Evolutionary conservation across 2,329 filamentous ascomycete genomes (phyloP).

Genomic region (Mycocentrospora acerina): DNA sequence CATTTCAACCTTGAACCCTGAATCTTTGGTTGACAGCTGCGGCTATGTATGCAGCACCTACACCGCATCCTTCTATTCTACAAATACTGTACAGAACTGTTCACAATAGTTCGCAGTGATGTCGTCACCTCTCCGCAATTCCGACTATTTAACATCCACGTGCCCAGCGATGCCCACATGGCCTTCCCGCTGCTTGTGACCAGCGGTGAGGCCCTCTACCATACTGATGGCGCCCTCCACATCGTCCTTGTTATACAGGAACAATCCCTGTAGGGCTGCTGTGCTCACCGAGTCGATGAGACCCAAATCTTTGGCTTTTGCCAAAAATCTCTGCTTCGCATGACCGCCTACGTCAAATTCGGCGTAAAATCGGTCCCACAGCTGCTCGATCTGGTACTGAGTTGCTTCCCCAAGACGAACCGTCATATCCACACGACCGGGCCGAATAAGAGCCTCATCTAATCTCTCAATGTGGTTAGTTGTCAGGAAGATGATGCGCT

Average conservation of each 20-base stretch:
- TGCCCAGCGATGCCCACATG: conserved; percentile 36
- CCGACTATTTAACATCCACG: conserved; percentile 28
- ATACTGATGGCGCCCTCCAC: conserved; percentile 83
- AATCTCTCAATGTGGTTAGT: conserved; percentile 92
- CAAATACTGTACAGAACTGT: neutral
- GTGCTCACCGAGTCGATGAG: conserved; percentile 76
- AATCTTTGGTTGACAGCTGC: conserved; percentile 6
- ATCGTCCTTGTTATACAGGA: conserved; percentile 91
- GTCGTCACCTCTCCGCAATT: conserved; percentile 9
- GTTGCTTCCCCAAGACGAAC: conserved; percentile 87
- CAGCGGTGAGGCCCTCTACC: conserved; percentile 62
- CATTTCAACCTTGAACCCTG: neutral
- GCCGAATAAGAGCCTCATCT: conserved; percentile 84
- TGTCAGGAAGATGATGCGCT: conserved; percentile 89
- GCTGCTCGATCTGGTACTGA: conserved; percentile 75
- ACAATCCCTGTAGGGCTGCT: conserved; percentile 89
- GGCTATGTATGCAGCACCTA: neutral
- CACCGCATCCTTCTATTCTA: neutral
- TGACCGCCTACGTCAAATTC: conserved; percentile 69
- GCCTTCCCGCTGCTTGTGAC: conserved; percentile 22
- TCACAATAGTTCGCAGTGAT: conserved; percentile 5
- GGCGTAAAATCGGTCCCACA: conserved; percentile 96
- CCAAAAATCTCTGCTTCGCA: conserved; percentile 69
- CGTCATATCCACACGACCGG: conserved; percentile 92
- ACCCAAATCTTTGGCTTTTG: conserved; percentile 67